phyloP scores from a whole-genome alignment of 192 early-diverging fungal species.

The Piromyces sp. region DNA sequence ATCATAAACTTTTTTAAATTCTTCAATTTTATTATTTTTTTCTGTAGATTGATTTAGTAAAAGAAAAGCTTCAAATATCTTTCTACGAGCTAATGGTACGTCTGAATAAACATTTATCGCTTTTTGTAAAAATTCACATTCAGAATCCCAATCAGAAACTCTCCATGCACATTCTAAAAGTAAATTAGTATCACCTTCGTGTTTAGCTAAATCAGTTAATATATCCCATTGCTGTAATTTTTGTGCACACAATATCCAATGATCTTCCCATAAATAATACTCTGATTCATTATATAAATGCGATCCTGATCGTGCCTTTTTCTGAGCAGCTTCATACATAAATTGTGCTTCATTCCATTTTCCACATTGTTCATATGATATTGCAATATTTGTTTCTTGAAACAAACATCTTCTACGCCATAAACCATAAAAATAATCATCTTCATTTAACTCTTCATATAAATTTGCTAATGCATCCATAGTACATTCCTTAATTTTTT shows the following conservation, averaged over 20 bases:
- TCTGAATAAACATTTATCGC: constrained; percentile 22
- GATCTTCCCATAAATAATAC: constrained; percentile 93
- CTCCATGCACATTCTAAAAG: constrained; percentile 86
- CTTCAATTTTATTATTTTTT: constrained; percentile 24
- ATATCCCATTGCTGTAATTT: constrained; percentile 97
- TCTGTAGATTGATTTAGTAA: constrained; percentile 32
- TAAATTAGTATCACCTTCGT: constrained; percentile 72
- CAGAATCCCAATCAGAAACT: constrained; percentile 79
- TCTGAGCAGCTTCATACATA: constrained; percentile 81
- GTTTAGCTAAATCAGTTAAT: constrained; percentile 74
- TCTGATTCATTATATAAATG: constrained; percentile 86
- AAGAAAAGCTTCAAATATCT: constrained; percentile 78
- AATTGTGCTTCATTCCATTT: constrained; percentile 84
- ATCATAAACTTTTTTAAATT: constrained; percentile 65
- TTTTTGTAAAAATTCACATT: constrained; percentile 11
- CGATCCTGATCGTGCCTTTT: constrained; percentile 68
- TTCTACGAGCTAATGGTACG: constrained; percentile 42
- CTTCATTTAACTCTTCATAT: constrained; percentile 65
- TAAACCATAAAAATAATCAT: constrained; percentile 81
- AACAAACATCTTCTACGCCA: constrained; percentile 66
- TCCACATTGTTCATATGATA: constrained; percentile 86
- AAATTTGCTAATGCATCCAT: constrained; percentile 80
- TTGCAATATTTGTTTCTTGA: constrained; percentile 83
- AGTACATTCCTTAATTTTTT: constrained; percentile 69
- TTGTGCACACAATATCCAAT: constrained; percentile 81